Percentiles rank a stretch among this genome's conserved stretches.
Conservation (phyloP, 139 green algal genomes). For the Chlamydomonas sp. region DNA sequence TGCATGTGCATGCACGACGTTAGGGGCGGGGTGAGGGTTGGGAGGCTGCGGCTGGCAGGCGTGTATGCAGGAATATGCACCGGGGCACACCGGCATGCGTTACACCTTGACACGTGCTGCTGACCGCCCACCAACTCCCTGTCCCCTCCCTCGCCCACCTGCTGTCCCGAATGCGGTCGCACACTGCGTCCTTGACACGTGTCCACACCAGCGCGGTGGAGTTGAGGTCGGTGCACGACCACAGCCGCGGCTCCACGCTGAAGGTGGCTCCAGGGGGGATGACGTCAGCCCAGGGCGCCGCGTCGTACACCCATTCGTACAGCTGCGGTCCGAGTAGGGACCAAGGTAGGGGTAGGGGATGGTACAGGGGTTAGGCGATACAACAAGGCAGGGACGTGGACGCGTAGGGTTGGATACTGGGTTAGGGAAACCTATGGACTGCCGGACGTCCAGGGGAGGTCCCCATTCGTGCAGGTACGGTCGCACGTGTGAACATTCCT, state of each 20-base stretch:
- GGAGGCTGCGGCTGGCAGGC: too few relatives aligned
- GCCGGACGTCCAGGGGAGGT: too few relatives aligned
- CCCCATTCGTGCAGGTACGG: too few relatives aligned
- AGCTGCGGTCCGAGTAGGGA: slow-evolving; percentile 32
- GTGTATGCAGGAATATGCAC: too few relatives aligned
- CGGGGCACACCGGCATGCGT: too few relatives aligned
- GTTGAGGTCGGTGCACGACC: slow-evolving; percentile 69
- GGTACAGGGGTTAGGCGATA: background rate
- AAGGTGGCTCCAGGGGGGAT: slow-evolving; percentile 62
- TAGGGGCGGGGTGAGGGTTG: too few relatives aligned
- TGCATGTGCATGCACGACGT: too few relatives aligned
- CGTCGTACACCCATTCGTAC: slow-evolving; percentile 70
- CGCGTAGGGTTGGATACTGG: too few relatives aligned
- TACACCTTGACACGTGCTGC: too few relatives aligned
- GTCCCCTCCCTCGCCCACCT: slow-evolving; percentile 31
- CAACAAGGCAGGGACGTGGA: background rate
- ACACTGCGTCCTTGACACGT: slow-evolving; percentile 85
- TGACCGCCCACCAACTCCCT: background rate
- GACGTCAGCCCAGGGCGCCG: slow-evolving; percentile 66
- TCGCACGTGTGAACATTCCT: too few relatives aligned
- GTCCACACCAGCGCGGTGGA: slow-evolving; percentile 58
- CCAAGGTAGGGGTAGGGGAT: background rate
- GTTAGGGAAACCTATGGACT: too few relatives aligned
- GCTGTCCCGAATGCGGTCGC: slow-evolving; percentile 77
- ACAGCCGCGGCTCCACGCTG: slow-evolving; percentile 70